A percentile compares a stretch with the other conserved stretches of the same genome.
Evolutionary conservation across 768 basidiomycete genomes (phyloP).

Genomic region (Clathrus columnatus): DNA sequence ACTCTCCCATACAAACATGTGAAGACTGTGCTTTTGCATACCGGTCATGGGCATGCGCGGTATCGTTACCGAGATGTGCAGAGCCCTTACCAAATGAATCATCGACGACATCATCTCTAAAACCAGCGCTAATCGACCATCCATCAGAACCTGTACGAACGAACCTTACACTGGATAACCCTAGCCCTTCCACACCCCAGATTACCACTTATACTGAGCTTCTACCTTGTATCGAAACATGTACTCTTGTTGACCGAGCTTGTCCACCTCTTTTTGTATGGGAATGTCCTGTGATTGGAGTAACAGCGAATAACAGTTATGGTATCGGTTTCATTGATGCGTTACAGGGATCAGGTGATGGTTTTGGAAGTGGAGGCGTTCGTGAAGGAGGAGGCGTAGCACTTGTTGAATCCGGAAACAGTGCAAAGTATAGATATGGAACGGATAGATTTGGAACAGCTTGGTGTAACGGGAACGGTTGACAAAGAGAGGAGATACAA

Average conservation of each 20-base stretch:
- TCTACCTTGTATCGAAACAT: slow-evolving; percentile 74
- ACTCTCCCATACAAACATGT: slow-evolving; percentile 72
- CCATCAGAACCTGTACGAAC: slow-evolving; percentile 30
- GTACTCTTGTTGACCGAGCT: slow-evolving; percentile 61
- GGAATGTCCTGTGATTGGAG: slow-evolving; percentile 50
- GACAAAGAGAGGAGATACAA: slow-evolving; percentile 6
- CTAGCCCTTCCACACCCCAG: slow-evolving; percentile 26
- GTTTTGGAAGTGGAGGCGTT: slow-evolving; percentile 7
- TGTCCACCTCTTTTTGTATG: slow-evolving; percentile 71
- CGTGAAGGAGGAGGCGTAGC: slow-evolving; percentile 36
- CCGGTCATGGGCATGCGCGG: slow-evolving; percentile 66
- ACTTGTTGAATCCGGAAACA: slow-evolving; percentile 29
- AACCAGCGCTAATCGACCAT: slow-evolving; percentile 42
- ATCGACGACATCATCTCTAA: slow-evolving; percentile 18
- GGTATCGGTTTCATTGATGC: slow-evolving; percentile 67
- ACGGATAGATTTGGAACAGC: slow-evolving; percentile 69
- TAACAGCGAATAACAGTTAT: slow-evolving; percentile 62
- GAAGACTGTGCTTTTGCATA: slow-evolving; percentile 67
- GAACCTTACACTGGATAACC: slow-evolving; percentile 24
- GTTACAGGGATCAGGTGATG: slow-evolving; percentile 1
- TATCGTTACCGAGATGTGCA: slow-evolving; percentile 67
- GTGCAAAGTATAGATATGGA: slow-evolving; percentile 33
- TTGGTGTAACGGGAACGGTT: slow-evolving; percentile 55
- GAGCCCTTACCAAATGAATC: slow-evolving; percentile 37
- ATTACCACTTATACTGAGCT: slow-evolving; percentile 42